Conservation (phyloP, 2,329 filamentous ascomycete species). For the Xylogone sp. region DNA sequence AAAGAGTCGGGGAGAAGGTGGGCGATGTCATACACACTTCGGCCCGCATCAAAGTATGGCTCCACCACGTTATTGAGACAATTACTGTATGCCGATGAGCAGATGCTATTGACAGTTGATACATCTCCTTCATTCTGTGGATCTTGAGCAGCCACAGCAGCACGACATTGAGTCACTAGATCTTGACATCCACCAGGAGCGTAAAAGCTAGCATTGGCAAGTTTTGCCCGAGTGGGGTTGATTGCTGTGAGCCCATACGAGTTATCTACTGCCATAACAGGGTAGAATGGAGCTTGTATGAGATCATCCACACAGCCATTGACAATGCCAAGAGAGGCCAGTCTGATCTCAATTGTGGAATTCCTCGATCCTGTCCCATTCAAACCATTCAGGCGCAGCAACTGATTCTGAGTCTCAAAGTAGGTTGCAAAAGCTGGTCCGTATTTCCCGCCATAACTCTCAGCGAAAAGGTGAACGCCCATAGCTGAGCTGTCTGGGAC, state of each 20-base stretch:
- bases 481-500: conserved; percentile 44
- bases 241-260: conserved; percentile 61
- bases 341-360: conserved; percentile 53
- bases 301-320: conserved; percentile 68
- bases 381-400: conserved; percentile 45
- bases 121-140: conserved; percentile 37
- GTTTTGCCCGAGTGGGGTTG: conserved; percentile 44
- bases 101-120: conserved; percentile 28
- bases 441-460: conserved; percentile 69
- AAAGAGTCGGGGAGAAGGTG: conserved; percentile 49
- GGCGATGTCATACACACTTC: conserved; percentile 32
- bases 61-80: conserved; percentile 31
- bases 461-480: conserved; percentile 62
- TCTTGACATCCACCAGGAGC: conserved; percentile 48
- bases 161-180: conserved; percentile 48
- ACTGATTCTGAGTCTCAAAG: conserved; percentile 58
- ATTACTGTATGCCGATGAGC: conserved; percentile 27
- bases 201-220: conserved; percentile 42
- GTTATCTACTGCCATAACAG: conserved; percentile 57
- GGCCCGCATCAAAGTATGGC: conserved; percentile 27
- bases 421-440: conserved; percentile 59
- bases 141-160: conserved; percentile 35
- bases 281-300: conserved; percentile 55
- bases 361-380: conserved; percentile 45
- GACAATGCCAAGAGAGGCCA: conserved; percentile 64